Conservation (phyloP, 495 filamentous ascomycete genomes). For the Letharia lupina region DNA sequence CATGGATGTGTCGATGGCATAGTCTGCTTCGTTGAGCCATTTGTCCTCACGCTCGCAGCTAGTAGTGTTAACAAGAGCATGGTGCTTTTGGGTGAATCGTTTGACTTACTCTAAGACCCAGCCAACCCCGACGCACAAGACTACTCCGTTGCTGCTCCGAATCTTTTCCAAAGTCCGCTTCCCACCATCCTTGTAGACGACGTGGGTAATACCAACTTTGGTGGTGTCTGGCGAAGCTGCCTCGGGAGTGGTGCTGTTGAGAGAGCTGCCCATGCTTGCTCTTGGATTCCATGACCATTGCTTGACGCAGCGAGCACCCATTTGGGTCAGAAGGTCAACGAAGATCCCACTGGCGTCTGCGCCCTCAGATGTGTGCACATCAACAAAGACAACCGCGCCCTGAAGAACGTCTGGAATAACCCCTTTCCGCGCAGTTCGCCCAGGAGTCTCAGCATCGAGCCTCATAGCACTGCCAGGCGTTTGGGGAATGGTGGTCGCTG, state of each 20-base stretch:
- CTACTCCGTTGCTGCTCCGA: slow-evolving; percentile 59
- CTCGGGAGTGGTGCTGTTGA: slow-evolving; percentile 4
- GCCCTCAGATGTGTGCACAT: slow-evolving; percentile 86
- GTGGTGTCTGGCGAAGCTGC: slow-evolving; percentile 23
- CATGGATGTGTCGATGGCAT: slow-evolving; percentile 60
- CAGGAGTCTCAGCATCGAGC: slow-evolving; percentile 47
- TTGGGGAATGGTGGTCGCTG: slow-evolving; percentile 15
- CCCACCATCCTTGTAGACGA: slow-evolving; percentile 90
- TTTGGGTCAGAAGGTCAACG: slow-evolving; percentile 66
- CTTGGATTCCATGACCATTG: slow-evolving; percentile 77
- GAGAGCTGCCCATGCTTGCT: slow-evolving; percentile 29
- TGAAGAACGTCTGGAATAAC: slow-evolving; percentile 46
- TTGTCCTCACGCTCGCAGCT: slow-evolving; percentile 74
- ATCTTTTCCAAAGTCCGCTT: slow-evolving; percentile 84
- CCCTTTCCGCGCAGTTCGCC: slow-evolving; percentile 44
- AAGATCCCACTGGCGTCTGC: slow-evolving; percentile 81
- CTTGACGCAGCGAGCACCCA: slow-evolving; percentile 80
- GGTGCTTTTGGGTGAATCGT: background rate
- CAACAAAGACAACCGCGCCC: slow-evolving; percentile 79
- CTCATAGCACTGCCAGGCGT: slow-evolving; percentile 30
- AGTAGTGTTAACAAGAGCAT: slow-evolving; percentile 23
- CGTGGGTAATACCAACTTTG: slow-evolving; percentile 83
- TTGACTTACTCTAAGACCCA: slow-evolving; percentile 78
- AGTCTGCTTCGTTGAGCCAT: slow-evolving; percentile 63
- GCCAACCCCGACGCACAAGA: slow-evolving; percentile 75